phyloP scores from a whole-genome alignment of 306 rosid species.

The Pueraria montana region DNA sequence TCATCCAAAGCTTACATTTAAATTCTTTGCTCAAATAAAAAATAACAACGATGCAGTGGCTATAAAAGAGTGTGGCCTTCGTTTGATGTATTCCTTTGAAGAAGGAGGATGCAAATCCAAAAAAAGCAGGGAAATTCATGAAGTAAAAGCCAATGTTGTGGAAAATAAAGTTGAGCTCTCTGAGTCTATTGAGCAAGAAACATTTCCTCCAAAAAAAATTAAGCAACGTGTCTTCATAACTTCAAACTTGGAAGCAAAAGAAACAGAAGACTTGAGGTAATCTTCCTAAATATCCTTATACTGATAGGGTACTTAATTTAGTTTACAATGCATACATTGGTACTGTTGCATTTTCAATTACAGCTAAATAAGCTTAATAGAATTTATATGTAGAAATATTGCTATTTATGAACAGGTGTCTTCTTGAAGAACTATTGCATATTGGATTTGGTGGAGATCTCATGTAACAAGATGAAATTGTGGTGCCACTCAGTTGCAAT shows the following conservation, averaged over 20 bases:
- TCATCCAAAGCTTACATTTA: constrained; percentile 19
- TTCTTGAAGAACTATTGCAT: background rate
- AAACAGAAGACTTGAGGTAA: background rate
- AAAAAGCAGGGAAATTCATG: background rate
- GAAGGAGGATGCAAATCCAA: background rate
- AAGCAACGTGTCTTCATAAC: background rate
- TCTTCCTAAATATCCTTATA: background rate
- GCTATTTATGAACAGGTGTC: background rate
- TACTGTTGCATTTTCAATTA: background rate
- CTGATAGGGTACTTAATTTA: background rate
- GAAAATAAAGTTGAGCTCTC: background rate
- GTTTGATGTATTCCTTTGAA: background rate
- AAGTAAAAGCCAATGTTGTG: background rate
- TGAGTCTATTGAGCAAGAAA: background rate
- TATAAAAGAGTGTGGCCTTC: constrained; percentile 35
- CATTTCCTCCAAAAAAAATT: background rate
- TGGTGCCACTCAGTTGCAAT: no score
- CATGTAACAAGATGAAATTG: no score
- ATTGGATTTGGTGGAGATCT: no score
- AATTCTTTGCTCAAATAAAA: no score
- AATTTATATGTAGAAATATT: background rate
- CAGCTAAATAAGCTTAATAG: background rate
- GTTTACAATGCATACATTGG: background rate
- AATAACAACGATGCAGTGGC: background rate
- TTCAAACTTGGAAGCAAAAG: background rate